A percentile compares a stretch with the other conserved stretches of the same genome.
Evolutionary conservation across 371 early-diverging fungal species (phyloP).

Genomic region (Actinomortierella wolfii): DNA sequence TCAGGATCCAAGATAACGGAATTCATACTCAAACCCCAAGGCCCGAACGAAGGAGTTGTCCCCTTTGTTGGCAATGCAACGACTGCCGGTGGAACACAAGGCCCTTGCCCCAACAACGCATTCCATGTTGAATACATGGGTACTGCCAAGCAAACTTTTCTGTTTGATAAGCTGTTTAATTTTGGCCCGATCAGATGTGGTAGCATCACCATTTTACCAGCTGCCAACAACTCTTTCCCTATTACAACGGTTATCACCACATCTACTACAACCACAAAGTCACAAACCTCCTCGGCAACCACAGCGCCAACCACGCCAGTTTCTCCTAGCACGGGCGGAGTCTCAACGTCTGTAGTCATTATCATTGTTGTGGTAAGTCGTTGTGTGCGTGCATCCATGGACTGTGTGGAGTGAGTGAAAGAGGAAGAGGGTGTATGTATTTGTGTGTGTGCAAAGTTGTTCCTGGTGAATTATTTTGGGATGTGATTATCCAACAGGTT

Average conservation of each 20-base stretch:
- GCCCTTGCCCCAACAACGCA: conserved; percentile 24
- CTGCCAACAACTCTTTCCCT: conserved; percentile 21
- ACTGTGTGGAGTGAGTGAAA: too few relatives aligned
- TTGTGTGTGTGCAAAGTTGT: too few relatives aligned
- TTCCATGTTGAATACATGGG: conserved; percentile 33
- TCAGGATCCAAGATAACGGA: conserved; percentile 10
- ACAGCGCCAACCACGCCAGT: conserved; percentile 5
- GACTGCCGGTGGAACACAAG: conserved; percentile 17
- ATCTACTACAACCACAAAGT: conserved; percentile 5
- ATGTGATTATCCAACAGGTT: too few relatives aligned
- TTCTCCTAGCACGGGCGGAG: conserved; percentile 1
- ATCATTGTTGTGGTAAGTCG: conserved; percentile 38
- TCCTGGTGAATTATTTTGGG: too few relatives aligned
- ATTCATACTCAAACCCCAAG: conserved; percentile 14
- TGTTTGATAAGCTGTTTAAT: not conserved
- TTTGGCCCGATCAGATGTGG: conserved; percentile 33
- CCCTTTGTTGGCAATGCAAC: conserved; percentile 39
- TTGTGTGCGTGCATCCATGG: too few relatives aligned
- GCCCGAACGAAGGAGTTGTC: conserved; percentile 29
- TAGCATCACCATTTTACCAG: conserved; percentile 31
- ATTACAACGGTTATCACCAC: conserved; percentile 23
- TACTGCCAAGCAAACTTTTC: too few relatives aligned
- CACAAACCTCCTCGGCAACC: not conserved
- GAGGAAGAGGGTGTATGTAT: too few relatives aligned
- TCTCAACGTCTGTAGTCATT: conserved; percentile 16